Base-by-base conservation (phyloP, 2,329 filamentous ascomycete species). In the Arthrobotrys megalospora region DNA sequence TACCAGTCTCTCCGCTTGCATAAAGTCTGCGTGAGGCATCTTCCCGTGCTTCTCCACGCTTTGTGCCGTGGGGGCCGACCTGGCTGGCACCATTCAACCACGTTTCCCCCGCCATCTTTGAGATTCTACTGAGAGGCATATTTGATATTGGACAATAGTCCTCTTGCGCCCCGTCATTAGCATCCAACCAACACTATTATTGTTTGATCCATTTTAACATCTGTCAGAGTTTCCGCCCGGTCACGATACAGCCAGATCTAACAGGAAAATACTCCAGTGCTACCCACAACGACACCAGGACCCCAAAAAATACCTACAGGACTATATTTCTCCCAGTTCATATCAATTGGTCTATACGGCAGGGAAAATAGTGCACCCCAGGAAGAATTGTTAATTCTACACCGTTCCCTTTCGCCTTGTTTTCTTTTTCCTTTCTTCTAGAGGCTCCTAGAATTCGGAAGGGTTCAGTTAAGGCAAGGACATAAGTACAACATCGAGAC, bases 101-200 rank as follows among this genome's bases (percentile, higher is more conserved):
- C 75, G 75, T 68, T 78, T 76, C 67, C 67, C 43, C 67, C 67
- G 73, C 73, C 73, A 71, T 77, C 58, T 58, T 60, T 67, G 32
- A 62, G 41, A 32, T 60, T 73, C 50, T 38, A 65, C 48, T 47
- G n/a, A 41, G 72, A 69, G 72, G 72, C 48, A 76, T 58, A 58
- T 77, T 77, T 77, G 58, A 71, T 43, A 69, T 64, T 69, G 72
- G 72, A 65, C 69, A 53, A 38, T 19, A 63, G 21, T 36, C 24
- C 47, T 34, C 24, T 36, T 43, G n/a, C 55, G 36, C 55, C 53
- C 10, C 6, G 21, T 41, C 38, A 38, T 11, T 60, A n/a, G 47
- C 58, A 60, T 71, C 66, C 66, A 78, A 72, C 75, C 67, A 78
- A 78, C 75, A 65, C 21, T 14, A 67, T 63, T 71, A 41, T 38